Conservation (phyloP, 2,329 filamentous ascomycete genomes). For the Aspergillus tanneri region DNA sequence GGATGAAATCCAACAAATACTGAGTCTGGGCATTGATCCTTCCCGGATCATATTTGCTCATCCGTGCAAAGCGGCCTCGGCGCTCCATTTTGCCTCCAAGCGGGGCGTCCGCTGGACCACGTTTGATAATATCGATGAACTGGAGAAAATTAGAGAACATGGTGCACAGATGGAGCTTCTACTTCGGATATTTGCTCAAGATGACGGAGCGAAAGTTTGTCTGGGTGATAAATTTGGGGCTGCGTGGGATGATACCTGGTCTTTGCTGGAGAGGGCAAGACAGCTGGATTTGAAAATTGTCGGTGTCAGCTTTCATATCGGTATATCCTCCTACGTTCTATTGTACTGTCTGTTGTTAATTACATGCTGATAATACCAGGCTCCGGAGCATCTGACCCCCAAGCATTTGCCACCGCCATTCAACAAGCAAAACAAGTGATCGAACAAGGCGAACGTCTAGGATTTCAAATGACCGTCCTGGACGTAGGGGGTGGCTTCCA, state of each 20-base stretch:
- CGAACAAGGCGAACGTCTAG: conserved; percentile 13
- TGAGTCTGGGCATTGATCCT: conserved; percentile 24
- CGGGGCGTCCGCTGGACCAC: conserved; percentile 22
- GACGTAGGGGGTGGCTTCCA: conserved; percentile 32
- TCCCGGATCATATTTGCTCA: conserved; percentile 28
- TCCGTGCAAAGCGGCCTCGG: conserved; percentile 26
- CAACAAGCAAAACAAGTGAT: conserved; percentile 20
- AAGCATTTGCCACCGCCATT: conserved; percentile 21
- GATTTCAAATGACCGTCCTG: conserved; percentile 20
- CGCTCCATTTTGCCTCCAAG: conserved; percentile 19
- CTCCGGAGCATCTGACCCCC: conserved; percentile 20
- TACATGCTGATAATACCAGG: too few species aligned
- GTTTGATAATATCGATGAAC: conserved; percentile 31
- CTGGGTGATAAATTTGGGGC: conserved; percentile 6
- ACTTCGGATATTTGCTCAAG: conserved; percentile 18
- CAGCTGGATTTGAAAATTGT: conserved; percentile 24
- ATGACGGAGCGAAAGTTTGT: conserved; percentile 4
- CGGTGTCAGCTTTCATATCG: conserved; percentile 34
- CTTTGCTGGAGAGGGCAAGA: conserved; percentile 22
- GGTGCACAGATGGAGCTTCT: conserved; percentile 23
- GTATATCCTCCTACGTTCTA: conserved; percentile 16
- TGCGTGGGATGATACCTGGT: background rate
- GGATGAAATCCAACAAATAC: conserved; percentile 24
- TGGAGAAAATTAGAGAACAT: conserved; percentile 23
- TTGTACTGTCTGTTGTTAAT: too few species aligned